Percentiles rank a stretch among this genome's conserved stretches.
These are phyloP conservation scores for Bisporella sp. DNA, from an alignment of 2,329 filamentous ascomycete species.

Conservation along the genomic window DNA sequence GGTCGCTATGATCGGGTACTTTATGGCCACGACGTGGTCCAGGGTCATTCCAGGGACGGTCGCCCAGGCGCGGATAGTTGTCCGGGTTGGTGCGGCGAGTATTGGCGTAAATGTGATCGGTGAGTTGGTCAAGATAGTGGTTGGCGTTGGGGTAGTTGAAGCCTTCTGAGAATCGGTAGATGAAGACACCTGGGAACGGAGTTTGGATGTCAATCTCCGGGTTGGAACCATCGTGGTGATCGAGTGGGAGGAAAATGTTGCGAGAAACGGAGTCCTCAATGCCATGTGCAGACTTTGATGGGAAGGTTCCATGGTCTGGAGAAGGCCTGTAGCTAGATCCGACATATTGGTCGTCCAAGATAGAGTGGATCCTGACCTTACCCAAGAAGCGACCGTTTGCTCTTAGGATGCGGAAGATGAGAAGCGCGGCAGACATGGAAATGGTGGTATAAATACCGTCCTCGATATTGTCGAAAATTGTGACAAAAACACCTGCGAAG, in stretches of 20 bases:
- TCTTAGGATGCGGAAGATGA: constrained; percentile 78
- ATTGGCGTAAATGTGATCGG: constrained; percentile 57
- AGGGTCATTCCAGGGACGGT: constrained; percentile 93
- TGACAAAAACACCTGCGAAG: constrained; percentile 86
- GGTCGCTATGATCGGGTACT: constrained; percentile 38
- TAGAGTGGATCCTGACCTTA: constrained; percentile 74
- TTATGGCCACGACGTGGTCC: constrained; percentile 56
- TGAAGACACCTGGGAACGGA: constrained; percentile 88
- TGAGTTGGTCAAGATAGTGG: constrained; percentile 76
- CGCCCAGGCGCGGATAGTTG: constrained; percentile 57
- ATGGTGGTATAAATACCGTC: constrained; percentile 89
- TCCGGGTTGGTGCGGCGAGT: constrained; percentile 72
- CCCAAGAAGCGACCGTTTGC: constrained; percentile 81
- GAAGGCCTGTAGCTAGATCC: constrained; percentile 47
- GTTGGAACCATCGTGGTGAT: constrained; percentile 86
- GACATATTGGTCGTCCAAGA: constrained; percentile 67
- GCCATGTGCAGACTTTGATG: constrained; percentile 17
- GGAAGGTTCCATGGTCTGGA: constrained; percentile 42
- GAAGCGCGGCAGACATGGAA: constrained; percentile 64
- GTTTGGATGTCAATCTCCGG: constrained; percentile 71
- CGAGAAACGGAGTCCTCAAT: constrained; percentile 45
- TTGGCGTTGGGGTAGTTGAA: constrained; percentile 96
- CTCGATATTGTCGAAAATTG: constrained; percentile 82
- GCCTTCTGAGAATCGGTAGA: constrained; percentile 89
- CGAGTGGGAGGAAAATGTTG: constrained; percentile 80